phyloP scores from a whole-genome alignment of 495 filamentous ascomycete species.

The Clavariopsis aquatica region DNA sequence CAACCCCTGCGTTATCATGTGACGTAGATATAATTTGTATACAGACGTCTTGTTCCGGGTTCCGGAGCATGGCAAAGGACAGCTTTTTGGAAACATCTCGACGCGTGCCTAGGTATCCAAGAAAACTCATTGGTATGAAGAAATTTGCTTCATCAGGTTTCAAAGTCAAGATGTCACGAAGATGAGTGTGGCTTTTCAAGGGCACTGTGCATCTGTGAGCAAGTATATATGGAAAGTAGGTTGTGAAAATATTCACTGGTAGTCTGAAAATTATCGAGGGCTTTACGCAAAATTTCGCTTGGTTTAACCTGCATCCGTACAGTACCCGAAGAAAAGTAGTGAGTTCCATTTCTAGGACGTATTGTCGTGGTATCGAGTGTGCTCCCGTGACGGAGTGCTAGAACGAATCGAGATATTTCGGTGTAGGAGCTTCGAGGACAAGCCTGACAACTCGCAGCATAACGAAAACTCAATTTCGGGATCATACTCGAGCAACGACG shows the following conservation, averaged over 20 bases:
- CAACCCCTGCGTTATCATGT: constrained; percentile 1
- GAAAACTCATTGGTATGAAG: constrained; percentile 54
- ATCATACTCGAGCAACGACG: not conserved
- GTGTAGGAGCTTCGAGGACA: constrained; percentile 45
- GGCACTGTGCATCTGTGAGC: constrained; percentile 29
- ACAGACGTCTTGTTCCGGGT: constrained; percentile 51
- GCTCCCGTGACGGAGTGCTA: constrained; percentile 33
- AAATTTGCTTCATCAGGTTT: too few species aligned
- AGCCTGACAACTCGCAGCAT: not conserved
- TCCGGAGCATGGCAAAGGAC: constrained; percentile 65
- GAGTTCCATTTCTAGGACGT: constrained; percentile 23
- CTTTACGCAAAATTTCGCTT: constrained; percentile 4
- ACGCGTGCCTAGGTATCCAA: constrained; percentile 70
- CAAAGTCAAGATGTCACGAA: too few species aligned
- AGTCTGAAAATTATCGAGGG: constrained; percentile 19
- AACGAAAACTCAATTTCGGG: not conserved
- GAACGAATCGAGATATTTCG: constrained; percentile 48
- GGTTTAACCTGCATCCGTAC: not conserved
- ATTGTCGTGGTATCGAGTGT: not conserved
- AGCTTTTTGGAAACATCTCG: constrained; percentile 65
- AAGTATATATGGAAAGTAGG: constrained; percentile 55
- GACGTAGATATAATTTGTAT: constrained; percentile 56
- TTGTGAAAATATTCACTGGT: constrained; percentile 9
- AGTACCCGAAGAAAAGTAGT: constrained; percentile 4
- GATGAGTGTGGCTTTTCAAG: not conserved